Percentiles rank a stretch among this genome's conserved stretches.
phyloP scores from a whole-genome alignment of 2,329 filamentous ascomycete species.

The Penicillium hordei region DNA sequence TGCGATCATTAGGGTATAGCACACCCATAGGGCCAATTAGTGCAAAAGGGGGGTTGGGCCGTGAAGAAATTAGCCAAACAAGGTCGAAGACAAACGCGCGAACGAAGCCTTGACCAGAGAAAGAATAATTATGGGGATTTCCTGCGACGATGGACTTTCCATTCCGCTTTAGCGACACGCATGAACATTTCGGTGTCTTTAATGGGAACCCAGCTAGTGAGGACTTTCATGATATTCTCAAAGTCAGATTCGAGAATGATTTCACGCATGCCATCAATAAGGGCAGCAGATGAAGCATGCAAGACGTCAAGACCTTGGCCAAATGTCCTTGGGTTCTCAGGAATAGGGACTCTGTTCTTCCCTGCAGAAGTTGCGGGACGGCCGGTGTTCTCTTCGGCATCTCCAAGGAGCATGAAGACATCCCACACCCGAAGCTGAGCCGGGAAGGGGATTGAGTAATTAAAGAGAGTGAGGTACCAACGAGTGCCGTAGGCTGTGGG shows the following conservation, averaged over 20 bases:
- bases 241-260: conserved; percentile 91
- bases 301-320: conserved; percentile 76
- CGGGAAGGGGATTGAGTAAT: conserved; percentile 90
- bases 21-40: conserved; percentile 16
- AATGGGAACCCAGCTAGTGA: conserved; percentile 91
- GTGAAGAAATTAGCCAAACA: conserved; percentile 4
- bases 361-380: conserved; percentile 20
- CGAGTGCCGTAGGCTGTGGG: conserved; percentile 92
- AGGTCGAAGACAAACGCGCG: neutral
- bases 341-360: conserved; percentile 26
- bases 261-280: conserved; percentile 86
- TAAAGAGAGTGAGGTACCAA: conserved; percentile 98
- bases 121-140: conserved; percentile 20
- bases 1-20: conserved; percentile 27
- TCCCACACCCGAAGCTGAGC: conserved; percentile 97
- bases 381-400: conserved; percentile 54
- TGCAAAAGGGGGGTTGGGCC: neutral
- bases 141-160: conserved; percentile 65
- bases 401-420: conserved; percentile 91
- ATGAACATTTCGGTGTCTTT: conserved; percentile 93
- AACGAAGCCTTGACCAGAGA: neutral
- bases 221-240: conserved; percentile 94
- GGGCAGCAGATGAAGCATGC: conserved; percentile 83
- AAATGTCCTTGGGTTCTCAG: conserved; percentile 42
- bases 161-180: conserved; percentile 84